Conservation (phyloP, 306 rosid genomes). For the Prunus campanulata region DNA sequence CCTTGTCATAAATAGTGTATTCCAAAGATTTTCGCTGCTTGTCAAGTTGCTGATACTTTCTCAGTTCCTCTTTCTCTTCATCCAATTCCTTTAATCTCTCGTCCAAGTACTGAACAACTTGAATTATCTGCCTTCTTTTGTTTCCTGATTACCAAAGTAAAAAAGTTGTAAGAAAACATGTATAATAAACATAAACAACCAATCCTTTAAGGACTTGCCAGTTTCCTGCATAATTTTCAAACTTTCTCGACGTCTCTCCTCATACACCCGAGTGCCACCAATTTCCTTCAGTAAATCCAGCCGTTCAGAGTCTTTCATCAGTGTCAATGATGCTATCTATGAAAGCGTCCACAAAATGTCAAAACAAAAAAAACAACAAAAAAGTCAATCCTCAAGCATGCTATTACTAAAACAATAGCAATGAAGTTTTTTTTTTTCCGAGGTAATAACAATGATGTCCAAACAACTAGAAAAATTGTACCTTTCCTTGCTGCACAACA, state of each 20-base stretch:
- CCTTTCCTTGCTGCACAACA: conserved; percentile 99
- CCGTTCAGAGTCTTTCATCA: conserved; percentile 97
- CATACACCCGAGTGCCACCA: conserved; percentile 97
- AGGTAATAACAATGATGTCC: conserved; percentile 2
- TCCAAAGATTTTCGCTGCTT: conserved; percentile 88
- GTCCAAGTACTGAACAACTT: conserved; percentile 95
- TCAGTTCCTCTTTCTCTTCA: conserved; percentile 96
- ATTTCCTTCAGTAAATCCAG: conserved; percentile 92
- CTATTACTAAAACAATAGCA: conserved; percentile 3
- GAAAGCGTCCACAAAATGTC: conserved; percentile 14
- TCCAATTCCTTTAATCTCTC: conserved; percentile 93
- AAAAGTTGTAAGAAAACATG: conserved; percentile 6
- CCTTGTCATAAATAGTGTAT: conserved; percentile 83
- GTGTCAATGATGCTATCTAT: conserved; percentile 84
- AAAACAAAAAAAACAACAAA: conserved; percentile 2
- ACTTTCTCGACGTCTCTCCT: conserved; percentile 97
- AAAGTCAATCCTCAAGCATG: conserved; percentile 8
- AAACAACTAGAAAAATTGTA: conserved; percentile 32
- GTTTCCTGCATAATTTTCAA: conserved; percentile 98
- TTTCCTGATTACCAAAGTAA: conserved; percentile 57
- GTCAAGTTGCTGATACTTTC: conserved; percentile 91
- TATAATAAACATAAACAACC: conserved; percentile 4
- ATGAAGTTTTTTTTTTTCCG: neutral
- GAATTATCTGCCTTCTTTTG: conserved; percentile 90
- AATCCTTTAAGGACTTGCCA: conserved; percentile 42